These are phyloP conservation scores for Triglochin maritima DNA, from an alignment of 106 monocot genomes.

Conservation along the genomic window DNA sequence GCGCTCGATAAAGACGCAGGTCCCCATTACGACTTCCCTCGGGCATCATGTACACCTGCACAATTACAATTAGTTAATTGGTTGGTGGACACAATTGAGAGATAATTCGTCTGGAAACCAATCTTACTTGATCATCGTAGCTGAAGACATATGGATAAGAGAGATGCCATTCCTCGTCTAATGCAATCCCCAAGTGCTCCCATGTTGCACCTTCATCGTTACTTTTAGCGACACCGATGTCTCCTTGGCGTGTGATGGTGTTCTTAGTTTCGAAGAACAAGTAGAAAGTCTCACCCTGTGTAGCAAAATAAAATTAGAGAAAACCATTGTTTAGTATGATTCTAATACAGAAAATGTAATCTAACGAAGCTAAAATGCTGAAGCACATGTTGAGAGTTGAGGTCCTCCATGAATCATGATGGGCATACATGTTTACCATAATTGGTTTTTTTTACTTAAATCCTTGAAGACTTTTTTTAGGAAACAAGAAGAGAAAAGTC, in stretches of 20 bases:
- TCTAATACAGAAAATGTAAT: too few relatives aligned
- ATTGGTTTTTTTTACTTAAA: too few relatives aligned
- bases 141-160: constrained; percentile 91
- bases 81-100: not conserved
- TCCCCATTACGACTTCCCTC: constrained; percentile 82
- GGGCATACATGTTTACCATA: too few relatives aligned
- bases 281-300: constrained; percentile 54
- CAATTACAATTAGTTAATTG: not conserved
- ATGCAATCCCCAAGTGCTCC: constrained; percentile 64
- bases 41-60: constrained; percentile 79
- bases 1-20: constrained; percentile 64
- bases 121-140: constrained; percentile 43
- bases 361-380: too few relatives aligned
- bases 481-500: too few relatives aligned
- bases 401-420: too few relatives aligned
- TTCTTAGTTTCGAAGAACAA: constrained; percentile 92
- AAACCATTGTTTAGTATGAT: too few relatives aligned
- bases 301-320: not conserved
- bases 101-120: not conserved
- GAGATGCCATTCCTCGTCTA: constrained; percentile 89
- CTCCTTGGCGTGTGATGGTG: constrained; percentile 61
- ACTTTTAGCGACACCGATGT: constrained; percentile 82
- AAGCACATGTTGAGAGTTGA: too few relatives aligned
- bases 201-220: constrained; percentile 73
- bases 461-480: too few relatives aligned